Base-by-base conservation (phyloP, 192 early-diverging fungal genomes). In the Entophlyctis luteolus region DNA sequence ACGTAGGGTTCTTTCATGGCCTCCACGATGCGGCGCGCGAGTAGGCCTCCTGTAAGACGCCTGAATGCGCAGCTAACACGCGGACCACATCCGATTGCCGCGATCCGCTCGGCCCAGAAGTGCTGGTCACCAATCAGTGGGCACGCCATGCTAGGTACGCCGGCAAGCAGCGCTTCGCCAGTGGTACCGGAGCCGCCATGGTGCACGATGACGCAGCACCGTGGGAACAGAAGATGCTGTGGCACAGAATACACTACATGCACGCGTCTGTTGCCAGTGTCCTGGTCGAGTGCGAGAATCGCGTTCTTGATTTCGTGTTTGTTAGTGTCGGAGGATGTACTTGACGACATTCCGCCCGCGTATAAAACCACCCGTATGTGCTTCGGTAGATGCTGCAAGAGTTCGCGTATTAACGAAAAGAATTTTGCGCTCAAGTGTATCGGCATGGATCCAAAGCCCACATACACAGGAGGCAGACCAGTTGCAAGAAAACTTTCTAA, bases 391-490 rank as follows among this genome's bases (percentile, higher is more conserved):
- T 86, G 78, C 23, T 78, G 81, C 10, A 86, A 76, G 47, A 84
- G 71, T n/a, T 87, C 83, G 0, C 79, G 75, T 65, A 89, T 85
- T 0, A 70, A 60, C 14, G 72, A 69, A 14, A 81, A 80, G 48
- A 87, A 72, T 6, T 72, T 81, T 23, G 77, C 58, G 5, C 85
- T 81, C 68, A 88, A 83, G 23, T 79, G 72, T 4, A 89, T 85
- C n/a, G 86, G 79, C 65, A 89, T 89, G 25, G 85, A 87, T 32
- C 87, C 87, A 62, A 87, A 88, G 1, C 87, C 87, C 60, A 89
- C 84, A 56, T 89, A 89, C 2, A 89, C 73, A 0, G 71, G 39
- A 31, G 70, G 59, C 6, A 42, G 18, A 16, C 59, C 59, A 6
- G n/a, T 18, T 18, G 16, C 18, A 14, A 62, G 29, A 23, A 62